Evolutionary conservation across 768 basidiomycete genomes (phyloP).

Genomic region (Dentipellis sp.): DNA sequence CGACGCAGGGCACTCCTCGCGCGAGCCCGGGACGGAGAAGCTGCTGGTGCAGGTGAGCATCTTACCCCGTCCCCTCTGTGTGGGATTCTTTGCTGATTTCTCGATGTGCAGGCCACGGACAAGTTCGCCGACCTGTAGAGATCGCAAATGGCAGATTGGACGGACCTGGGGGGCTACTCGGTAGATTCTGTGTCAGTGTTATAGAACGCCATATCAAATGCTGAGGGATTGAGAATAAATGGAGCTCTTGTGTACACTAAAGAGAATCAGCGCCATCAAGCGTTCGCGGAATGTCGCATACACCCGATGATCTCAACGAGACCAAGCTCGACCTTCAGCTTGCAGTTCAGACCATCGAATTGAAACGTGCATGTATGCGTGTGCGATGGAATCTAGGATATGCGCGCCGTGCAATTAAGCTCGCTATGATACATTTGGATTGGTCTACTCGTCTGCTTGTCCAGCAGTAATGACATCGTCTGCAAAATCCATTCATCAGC

Average conservation of each 20-base stretch:
- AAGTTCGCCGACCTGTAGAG: neutral
- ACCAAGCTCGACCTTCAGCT: too few relatives aligned
- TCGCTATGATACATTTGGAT: conserved; percentile 7
- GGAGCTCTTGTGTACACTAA: too few relatives aligned
- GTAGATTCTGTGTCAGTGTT: too few relatives aligned
- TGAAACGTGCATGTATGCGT: too few relatives aligned
- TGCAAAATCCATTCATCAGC: conserved; percentile 18
- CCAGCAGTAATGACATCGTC: conserved; percentile 77
- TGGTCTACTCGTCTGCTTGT: conserved; percentile 44
- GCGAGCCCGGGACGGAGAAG: conserved; percentile 61
- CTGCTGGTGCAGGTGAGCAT: conserved; percentile 57
- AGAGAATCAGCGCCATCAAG: too few relatives aligned
- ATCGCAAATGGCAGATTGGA: neutral
- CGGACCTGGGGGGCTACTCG: too few relatives aligned
- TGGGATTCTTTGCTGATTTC: neutral
- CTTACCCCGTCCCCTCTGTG: neutral
- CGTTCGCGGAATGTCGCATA: too few relatives aligned
- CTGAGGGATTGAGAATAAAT: too few relatives aligned
- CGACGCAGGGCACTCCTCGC: conserved; percentile 80
- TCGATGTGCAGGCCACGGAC: neutral
- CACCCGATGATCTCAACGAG: too few relatives aligned
- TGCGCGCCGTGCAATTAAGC: neutral
- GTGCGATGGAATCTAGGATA: neutral
- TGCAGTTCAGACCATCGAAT: too few relatives aligned
- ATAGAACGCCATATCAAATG: too few relatives aligned